Evolutionary conservation across 352 stramenopile species (phyloP).

Genomic region (Pythium oligandrum): DNA sequence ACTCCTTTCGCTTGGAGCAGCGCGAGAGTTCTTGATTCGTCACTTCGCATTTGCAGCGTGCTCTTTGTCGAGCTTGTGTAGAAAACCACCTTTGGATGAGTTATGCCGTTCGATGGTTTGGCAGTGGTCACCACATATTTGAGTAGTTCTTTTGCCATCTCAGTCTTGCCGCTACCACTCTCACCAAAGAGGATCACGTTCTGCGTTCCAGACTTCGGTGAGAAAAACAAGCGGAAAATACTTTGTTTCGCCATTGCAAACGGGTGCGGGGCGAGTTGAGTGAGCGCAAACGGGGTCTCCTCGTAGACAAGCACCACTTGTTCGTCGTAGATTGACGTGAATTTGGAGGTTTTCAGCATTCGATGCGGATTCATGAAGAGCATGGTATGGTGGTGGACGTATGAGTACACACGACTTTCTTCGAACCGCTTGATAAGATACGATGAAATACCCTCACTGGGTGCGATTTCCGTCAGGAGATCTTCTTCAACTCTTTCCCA

Average conservation of each 20-base stretch:
- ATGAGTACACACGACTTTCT: constrained; percentile 53
- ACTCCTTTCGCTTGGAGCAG: constrained; percentile 69
- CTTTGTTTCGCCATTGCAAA: constrained; percentile 73
- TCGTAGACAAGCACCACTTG: constrained; percentile 65
- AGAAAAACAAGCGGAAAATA: constrained; percentile 42
- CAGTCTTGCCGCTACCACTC: constrained; percentile 72
- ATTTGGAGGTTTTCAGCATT: constrained; percentile 63
- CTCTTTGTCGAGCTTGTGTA: constrained; percentile 84
- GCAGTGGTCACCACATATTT: constrained; percentile 71
- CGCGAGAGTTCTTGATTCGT: constrained; percentile 68
- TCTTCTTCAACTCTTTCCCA: constrained; percentile 38
- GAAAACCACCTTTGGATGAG: constrained; percentile 39
- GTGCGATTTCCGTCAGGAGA: constrained; percentile 22
- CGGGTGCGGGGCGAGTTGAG: constrained; percentile 48
- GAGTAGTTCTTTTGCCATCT: constrained; percentile 71
- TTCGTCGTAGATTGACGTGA: constrained; percentile 83
- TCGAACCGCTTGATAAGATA: constrained; percentile 27
- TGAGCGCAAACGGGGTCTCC: constrained; percentile 33
- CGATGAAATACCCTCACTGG: neutral
- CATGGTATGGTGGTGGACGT: constrained; percentile 56
- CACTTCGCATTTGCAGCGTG: constrained; percentile 76
- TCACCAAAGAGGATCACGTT: constrained; percentile 55
- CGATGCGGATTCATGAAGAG: constrained; percentile 69
- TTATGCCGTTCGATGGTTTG: constrained; percentile 18
- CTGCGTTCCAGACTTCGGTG: constrained; percentile 9